Percentiles rank a stretch among this genome's conserved stretches.
Conservation (phyloP, 208 protist genomes). For the Trypanosoma cruzi region DNA sequence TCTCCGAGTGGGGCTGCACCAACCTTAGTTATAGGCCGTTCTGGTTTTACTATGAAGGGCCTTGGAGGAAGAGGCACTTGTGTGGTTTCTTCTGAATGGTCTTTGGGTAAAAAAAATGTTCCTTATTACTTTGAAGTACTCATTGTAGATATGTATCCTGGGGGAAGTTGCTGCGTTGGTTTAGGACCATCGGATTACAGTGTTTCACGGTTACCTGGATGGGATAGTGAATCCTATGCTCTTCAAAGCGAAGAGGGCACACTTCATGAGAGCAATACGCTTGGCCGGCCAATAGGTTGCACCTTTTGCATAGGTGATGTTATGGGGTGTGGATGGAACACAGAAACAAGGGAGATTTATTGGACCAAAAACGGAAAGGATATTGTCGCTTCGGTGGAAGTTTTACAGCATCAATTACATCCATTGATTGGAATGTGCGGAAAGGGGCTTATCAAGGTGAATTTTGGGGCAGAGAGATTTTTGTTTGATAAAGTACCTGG, state of each 20-base stretch:
- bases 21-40: slow-evolving; percentile 50
- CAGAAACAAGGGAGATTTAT: slow-evolving; percentile 54
- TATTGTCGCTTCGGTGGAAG: slow-evolving; percentile 38
- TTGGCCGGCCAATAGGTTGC: slow-evolving; percentile 49
- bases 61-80: slow-evolving; percentile 65
- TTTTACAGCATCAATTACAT: slow-evolving; percentile 31
- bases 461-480: slow-evolving; percentile 84
- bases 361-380: slow-evolving; percentile 88
- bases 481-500: slow-evolving; percentile 35
- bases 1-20: slow-evolving; percentile 35
- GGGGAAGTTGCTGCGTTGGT: slow-evolving; percentile 68
- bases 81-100: slow-evolving; percentile 66
- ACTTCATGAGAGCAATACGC: slow-evolving; percentile 57
- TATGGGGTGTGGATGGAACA: slow-evolving; percentile 87
- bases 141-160: slow-evolving; percentile 67
- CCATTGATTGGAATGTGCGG: slow-evolving; percentile 85
- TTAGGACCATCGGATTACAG: slow-evolving; percentile 78
- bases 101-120: slow-evolving; percentile 6
- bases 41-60: slow-evolving; percentile 55
- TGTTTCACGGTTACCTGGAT: slow-evolving; percentile 82
- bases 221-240: slow-evolving; percentile 73
- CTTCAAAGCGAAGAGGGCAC: slow-evolving; percentile 77
- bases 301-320: slow-evolving; percentile 80
- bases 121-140: slow-evolving; percentile 89
- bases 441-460: slow-evolving; percentile 69